Evolutionary conservation across 176 grass and related monocot genomes (phyloP), one percentile per base, ranked within the genome.

Genomic region (Miscanthus lutarioriparius): DNA sequence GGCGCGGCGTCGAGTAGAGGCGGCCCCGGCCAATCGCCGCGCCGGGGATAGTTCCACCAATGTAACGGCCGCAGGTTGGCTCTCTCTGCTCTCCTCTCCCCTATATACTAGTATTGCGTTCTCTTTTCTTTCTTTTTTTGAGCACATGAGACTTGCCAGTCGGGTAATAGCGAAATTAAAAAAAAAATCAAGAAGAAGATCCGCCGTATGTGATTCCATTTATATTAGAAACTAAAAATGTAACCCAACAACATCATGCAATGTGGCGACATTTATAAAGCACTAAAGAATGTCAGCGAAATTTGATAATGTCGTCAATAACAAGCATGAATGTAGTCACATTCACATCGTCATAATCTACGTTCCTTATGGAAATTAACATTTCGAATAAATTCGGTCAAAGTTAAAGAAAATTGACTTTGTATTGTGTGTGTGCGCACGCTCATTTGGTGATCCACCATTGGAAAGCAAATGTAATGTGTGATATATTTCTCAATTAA

Each of bases 41-140:
- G 75, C 71, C 4, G 54, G 35, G 64, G 28, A 30, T 32, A 20
- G n/a, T 19, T 40, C 84, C 9, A 20, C 32, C 23, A 51, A 62
- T 62, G 63, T n/a, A 81, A 70, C 75, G 49, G 41, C 23, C 43
- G 40, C 40, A 87, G 80, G 89, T 91, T 65, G 30, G 49, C 40
- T 80, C 28, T 33, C 28, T 66, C 8, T 84, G 12, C 28, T 2
- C 17, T 75, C 36, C 81, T 33, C 1, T 64, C 33, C 4, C 12
- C 38, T 10, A 9, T 19, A 3, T 19, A 19, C n/a, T 25, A 63
- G 23, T 63, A 26, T 26, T 63, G 4, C n/a, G 9, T 25, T 26
- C 6, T 5, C 26, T 9, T 20, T 41, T 39, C 11, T 62, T 27
- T 44, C 15, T 69, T 20, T 7, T 10, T 63, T 63, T n/a, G 19